phyloP scores from a whole-genome alignment of 1,139 yeast genomes.

The Diutina mesorugosa region DNA sequence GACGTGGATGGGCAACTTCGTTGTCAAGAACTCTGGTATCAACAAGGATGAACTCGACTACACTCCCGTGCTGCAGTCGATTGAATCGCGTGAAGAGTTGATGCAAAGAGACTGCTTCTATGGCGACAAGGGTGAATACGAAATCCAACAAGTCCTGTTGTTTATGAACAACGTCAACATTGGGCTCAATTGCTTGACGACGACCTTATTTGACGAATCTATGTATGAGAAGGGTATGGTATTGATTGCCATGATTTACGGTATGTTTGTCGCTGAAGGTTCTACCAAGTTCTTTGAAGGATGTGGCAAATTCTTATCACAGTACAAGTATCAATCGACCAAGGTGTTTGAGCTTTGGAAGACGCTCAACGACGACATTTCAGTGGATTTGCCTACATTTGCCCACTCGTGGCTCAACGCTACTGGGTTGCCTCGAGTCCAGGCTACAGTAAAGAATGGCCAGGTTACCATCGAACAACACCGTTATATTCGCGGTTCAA shows the following conservation, averaged over 20 bases:
- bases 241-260: conserved; percentile 42
- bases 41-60: conserved; percentile 12
- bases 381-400: conserved; percentile 24
- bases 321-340: conserved; percentile 22
- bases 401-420: conserved; percentile 47
- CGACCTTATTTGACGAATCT: conserved; percentile 32
- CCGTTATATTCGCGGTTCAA: conserved; percentile 15
- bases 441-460: conserved; percentile 18
- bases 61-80: conserved; percentile 9
- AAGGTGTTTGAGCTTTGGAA: conserved; percentile 51
- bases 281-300: conserved; percentile 19
- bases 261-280: conserved; percentile 23
- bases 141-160: not conserved
- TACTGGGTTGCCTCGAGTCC: conserved; percentile 46
- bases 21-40: conserved; percentile 14
- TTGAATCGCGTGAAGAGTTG: conserved; percentile 14
- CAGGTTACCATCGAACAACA: conserved; percentile 37
- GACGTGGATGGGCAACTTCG: conserved; percentile 46
- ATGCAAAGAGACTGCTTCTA: conserved; percentile 28
- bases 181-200: conserved; percentile 27
- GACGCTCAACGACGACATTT: conserved; percentile 15
- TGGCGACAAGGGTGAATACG: conserved; percentile 11
- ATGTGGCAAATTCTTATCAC: conserved; percentile 28
- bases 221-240: conserved; percentile 57
- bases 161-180: conserved; percentile 15